Evolutionary conservation across 31 red algal genomes (phyloP), one percentile per base, ranked within the genome.

Genomic region (Asparagopsis taxiformis): DNA sequence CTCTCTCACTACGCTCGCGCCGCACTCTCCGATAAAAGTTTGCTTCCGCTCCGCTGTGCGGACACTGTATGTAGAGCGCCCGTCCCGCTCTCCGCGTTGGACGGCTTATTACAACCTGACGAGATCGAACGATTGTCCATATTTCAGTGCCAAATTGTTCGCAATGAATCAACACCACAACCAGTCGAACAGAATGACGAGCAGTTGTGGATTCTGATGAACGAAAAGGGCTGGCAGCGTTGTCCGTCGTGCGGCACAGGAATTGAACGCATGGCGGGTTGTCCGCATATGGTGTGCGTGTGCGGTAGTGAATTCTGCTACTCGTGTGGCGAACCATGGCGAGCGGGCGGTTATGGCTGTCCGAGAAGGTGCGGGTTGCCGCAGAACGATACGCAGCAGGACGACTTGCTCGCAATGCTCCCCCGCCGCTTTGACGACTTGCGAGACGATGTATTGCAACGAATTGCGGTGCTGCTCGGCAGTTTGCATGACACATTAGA

Each of bases 281-380:
- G 82, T 50, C 64, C 65, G 6, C 82, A 87, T 41, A 74, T 87
- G 51, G 55, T 59, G 2, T 87, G 82, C 35, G 37, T 77, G 0
- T 87, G 82, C 62, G 72, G 72, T 29, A 63, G 71, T 10, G 63
- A 87, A 44, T 87, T 87, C 24, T 87, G 82, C 39, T 87, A 87
- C 59, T 59, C 51, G 31, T 87, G 82, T 61, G 82, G 82, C 3
- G 82, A 77, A 32, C 58, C 50, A 48, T 84, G 80, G 80, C 31
- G 64, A 35, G 39, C 20, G 3, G 26, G 77, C 41, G 77, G 77
- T 3, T 36, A 57, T 28, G 65, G 63, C 21, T 80, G 75, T 63
- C 77, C 77, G 1, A 52, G 77, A 19, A 43, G 65, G 16, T 60
- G 55, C 32, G 77, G 63, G 13, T 26, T 71, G 13, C 77, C 77